Evolutionary conservation across 2,329 filamentous ascomycete genomes (phyloP), one percentile per base, ranked within the genome.

Genomic region (Nothophoma quercina): DNA sequence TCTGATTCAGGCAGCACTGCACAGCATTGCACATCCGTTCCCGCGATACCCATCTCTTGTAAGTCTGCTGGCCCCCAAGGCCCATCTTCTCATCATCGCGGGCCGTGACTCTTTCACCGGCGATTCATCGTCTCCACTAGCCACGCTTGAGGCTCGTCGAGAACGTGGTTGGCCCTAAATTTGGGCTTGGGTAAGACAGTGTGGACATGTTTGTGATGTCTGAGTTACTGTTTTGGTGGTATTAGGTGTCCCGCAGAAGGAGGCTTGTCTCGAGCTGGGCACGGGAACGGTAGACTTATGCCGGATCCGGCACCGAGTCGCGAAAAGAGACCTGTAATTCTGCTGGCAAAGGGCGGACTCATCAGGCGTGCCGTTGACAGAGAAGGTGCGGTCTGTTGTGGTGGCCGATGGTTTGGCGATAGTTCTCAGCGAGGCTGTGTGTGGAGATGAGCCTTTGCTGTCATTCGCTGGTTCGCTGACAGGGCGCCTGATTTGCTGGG

Each of bases 371-470:
- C 50, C 43, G 32, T 26, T 30, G 16, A 38, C 19, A 23, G 15
- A 47, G 32, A 43, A 12, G 13, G 26, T 43, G 43, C 25, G 26
- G 15, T 36, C 15, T 25, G 38, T 39, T 40, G 38, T 48, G 41
- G 12, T 48, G 39, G 50, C 38, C 50, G 43, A 40, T 34, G 28
- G 43, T 53, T 44, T 48, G 50, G 43, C 50, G 50, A 47, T 38
- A 34, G 43, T 53, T 44, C 32, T 13, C 32, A 38, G 50, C 26
- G 43, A 53, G 50, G 50, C 50, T 48, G 50, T 53, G 50, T 22
- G 44, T 16, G 18, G 43, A 10, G 10, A 19, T 13, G 25, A 28
- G 32, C 9, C 15, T 3, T 19, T 28, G 36, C 32, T 34, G 32
- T 43, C 16, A 53, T 53, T 53, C 38, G 50, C 16, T 16, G 22